phyloP scores from a whole-genome alignment of 2,329 filamentous ascomycete species.

The Coniella vitis region DNA sequence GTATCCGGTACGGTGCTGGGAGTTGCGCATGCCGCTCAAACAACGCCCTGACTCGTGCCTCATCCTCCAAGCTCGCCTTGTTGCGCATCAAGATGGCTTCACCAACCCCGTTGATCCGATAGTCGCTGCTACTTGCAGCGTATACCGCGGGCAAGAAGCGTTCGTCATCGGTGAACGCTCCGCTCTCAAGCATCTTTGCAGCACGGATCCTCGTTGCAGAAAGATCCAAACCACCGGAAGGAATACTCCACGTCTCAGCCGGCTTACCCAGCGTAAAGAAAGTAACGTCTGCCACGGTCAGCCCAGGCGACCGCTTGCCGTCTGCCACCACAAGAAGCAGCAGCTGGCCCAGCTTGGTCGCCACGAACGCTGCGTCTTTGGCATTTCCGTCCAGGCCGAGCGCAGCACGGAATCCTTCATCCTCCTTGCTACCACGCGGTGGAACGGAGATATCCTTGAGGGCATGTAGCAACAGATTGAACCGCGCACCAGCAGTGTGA shows the following conservation, averaged over 20 bases:
- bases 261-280: slow-evolving; percentile 65
- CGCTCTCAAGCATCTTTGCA: slow-evolving; percentile 70
- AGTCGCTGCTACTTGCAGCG: slow-evolving; percentile 76
- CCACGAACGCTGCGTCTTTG: slow-evolving; percentile 67
- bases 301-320: slow-evolving; percentile 38
- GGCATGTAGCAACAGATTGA: slow-evolving; percentile 75
- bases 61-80: slow-evolving; percentile 66
- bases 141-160: slow-evolving; percentile 78
- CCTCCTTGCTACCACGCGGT: slow-evolving; percentile 70
- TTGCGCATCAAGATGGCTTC: slow-evolving; percentile 84
- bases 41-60: slow-evolving; percentile 54
- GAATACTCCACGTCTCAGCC: slow-evolving; percentile 32
- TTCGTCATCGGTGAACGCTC: slow-evolving; percentile 76
- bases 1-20: slow-evolving; percentile 67
- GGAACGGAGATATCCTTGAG: slow-evolving; percentile 68
- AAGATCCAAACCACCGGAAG: slow-evolving; percentile 59
- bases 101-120: slow-evolving; percentile 72
- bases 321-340: slow-evolving; percentile 46
- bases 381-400: slow-evolving; percentile 55
- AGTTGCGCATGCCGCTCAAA: slow-evolving; percentile 69
- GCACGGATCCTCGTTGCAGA: slow-evolving; percentile 63
- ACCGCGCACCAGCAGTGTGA: slow-evolving; percentile 52
- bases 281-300: slow-evolving; percentile 53
- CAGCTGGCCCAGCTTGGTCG: slow-evolving; percentile 69
- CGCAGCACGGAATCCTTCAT: slow-evolving; percentile 56